Evolutionary conservation across 108 stramenopile species (phyloP).

Genomic region (Pseudonitzschia pungens): DNA sequence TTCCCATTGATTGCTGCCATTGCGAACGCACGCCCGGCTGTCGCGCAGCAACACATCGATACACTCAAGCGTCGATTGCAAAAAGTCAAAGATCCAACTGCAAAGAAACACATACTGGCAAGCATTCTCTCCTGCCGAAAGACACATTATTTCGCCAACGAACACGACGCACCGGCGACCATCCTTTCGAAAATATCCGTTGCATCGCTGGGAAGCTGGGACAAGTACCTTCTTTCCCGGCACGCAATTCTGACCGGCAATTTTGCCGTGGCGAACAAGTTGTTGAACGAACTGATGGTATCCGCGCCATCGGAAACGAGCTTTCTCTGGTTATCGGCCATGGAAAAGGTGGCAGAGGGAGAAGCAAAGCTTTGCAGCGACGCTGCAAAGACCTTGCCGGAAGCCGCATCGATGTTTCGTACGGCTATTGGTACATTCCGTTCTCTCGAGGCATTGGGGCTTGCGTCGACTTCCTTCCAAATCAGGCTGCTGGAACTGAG

Average conservation of each 20-base stretch:
- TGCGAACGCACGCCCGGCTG: conserved; percentile 32
- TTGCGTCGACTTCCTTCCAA: conserved; percentile 31
- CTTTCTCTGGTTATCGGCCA: conserved; percentile 41
- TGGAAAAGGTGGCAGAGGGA: conserved; percentile 33
- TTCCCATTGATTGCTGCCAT: conserved; percentile 23
- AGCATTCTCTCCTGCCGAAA: conserved; percentile 35
- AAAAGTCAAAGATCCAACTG: not conserved
- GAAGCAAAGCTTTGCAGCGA: conserved; percentile 28
- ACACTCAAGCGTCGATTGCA: conserved; percentile 6
- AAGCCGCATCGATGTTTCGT: conserved; percentile 19
- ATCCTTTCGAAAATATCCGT: not conserved
- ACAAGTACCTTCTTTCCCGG: conserved; percentile 33
- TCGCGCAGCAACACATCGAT: conserved; percentile 13
- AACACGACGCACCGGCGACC: not conserved
- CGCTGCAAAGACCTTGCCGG: conserved; percentile 39
- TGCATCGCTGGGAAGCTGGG: conserved; percentile 24
- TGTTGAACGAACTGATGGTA: conserved; percentile 20
- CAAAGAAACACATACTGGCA: conserved; percentile 23
- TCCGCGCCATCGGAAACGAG: conserved; percentile 28
- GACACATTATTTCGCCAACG: conserved; percentile 28
- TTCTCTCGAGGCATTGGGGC: conserved; percentile 6
- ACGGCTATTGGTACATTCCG: conserved; percentile 27
- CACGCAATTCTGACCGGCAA: conserved; percentile 40
- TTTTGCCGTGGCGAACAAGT: conserved; percentile 21
- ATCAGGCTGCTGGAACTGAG: conserved; percentile 37